Evolutionary conservation across 768 basidiomycete species (phyloP), one percentile per base, ranked within the genome.

Genomic region (Boletales sp.): DNA sequence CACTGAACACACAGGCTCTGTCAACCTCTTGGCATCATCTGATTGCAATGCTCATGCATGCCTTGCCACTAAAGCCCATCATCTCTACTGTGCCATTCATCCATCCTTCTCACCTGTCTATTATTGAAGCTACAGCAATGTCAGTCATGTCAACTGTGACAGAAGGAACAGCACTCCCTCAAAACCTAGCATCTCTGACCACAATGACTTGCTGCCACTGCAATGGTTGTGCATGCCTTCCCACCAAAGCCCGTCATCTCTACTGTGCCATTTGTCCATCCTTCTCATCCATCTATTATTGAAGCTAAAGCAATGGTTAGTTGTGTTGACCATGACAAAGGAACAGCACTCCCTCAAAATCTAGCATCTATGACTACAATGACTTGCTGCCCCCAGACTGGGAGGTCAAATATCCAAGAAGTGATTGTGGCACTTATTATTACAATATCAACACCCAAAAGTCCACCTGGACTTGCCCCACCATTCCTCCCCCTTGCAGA

Each of bases 61-160:
- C 83, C 30, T 72, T 87, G 15, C 84, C 84, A n/a, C 80, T 84
- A 3, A 87, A 86, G 65, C 84, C 84, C 41, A 70, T 78, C 31
- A 70, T 76, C 40, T 70, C 75, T 40, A 74, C 58, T 54, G 74
- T 79, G 44, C 75, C 78, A 48, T 79, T 76, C 62, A 64, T 80
- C 44, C 73, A 80, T 55, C 75, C 79, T 41, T 78, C 81, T 63
- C 75, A 80, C 55, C 74, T 79, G 45, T 79, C 77, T 47, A 79
- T 81, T 58, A 79, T 81, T 59, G 76, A 78, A 57, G 82, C 81
- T 52, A 81, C 80, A 57, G 73, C 80, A 35, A 84, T 85, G 74
- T 72, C n/a, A 69, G 74, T 53, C 65, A 72, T 54, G 43, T 55
- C 51, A 69, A 71, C 46, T 70, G 75, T 40, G 78, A 79, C 50